Evolutionary conservation across 2,329 filamentous ascomycete species (phyloP), one percentile per base, ranked within the genome.

Genomic region (Ophiostoma montium): DNA sequence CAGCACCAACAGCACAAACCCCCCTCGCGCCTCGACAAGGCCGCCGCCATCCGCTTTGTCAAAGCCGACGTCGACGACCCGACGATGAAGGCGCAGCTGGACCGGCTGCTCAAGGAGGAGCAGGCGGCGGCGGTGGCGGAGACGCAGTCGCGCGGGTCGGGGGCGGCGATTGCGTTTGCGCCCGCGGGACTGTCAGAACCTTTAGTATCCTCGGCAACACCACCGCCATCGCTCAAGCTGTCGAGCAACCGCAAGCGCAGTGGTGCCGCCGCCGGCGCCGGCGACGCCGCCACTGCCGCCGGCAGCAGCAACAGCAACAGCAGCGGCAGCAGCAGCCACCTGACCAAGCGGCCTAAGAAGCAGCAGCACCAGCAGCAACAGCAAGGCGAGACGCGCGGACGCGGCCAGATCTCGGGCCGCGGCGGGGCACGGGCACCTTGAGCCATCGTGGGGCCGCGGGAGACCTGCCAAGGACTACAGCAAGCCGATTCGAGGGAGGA

Each of bases 11-110:
- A 50, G 11, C n/a, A n/a, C n/a, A n/a, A n/a, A n/a, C 49, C 51
- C 2, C 11, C 52, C 8, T 47, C 74, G 52, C 74, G 68, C 1
- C 67, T 86, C 54, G 77, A 95, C 60, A 89, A 84, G 57, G 76
- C 78, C 55, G 89, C 87, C 6, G 85, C 86, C 13, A 78, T 76
- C 47, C 76, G 90, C 46, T 85, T 98, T 52, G 80, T 98, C 58
- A 86, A 83, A 61, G 78, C 86, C 52, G 86, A 85, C 48, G 67
- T 96, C 59, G 82, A 45, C 23, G 35, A 77, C 58, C 71, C 75
- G 51, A 59, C 64, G 2, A 60, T 79, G 46, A 74, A 70, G 55
- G 65, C 62, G 23, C 74, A 71, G 59, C 62, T 79, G 32, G 72
- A 76, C 54, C 72, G 75, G 61, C 72, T 78, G 53, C 71, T 74